These are phyloP conservation scores for Skeletonema tropicum DNA, from an alignment of 108 stramenopile species.

Conservation along the genomic window DNA sequence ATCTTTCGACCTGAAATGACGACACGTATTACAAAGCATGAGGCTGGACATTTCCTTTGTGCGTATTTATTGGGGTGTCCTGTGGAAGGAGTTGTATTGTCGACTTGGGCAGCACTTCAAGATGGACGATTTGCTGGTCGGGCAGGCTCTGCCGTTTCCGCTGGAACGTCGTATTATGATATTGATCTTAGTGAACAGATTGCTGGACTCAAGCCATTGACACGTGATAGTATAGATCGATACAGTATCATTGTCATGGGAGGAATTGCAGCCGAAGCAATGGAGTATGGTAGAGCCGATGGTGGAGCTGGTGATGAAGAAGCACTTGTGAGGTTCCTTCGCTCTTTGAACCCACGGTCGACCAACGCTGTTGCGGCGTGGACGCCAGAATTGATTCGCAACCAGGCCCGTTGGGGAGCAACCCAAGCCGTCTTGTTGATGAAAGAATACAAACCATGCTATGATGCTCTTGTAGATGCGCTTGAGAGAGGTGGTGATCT, in stretches of 20 bases:
- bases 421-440: conserved; percentile 79
- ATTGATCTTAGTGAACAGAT: conserved; percentile 75
- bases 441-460: conserved; percentile 77
- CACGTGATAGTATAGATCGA: conserved; percentile 84
- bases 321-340: conserved; percentile 78
- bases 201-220: conserved; percentile 56
- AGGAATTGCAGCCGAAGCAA: conserved; percentile 94
- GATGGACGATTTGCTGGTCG: conserved; percentile 75
- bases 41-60: conserved; percentile 93
- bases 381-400: conserved; percentile 62
- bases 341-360: conserved; percentile 50
- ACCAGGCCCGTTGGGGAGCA: conserved; percentile 90
- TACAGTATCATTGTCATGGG: conserved; percentile 93
- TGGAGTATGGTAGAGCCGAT: conserved; percentile 80
- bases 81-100: conserved; percentile 88
- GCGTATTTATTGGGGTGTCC: conserved; percentile 95
- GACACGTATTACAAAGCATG: conserved; percentile 82
- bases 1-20: conserved; percentile 65
- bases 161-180: conserved; percentile 93
- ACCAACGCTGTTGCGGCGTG: conserved; percentile 60
- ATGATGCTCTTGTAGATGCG: conserved; percentile 85
- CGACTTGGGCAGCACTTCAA: conserved; percentile 80
- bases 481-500: conserved; percentile 77
- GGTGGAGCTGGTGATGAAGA: conserved; percentile 94
- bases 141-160: conserved; percentile 54